These are phyloP conservation scores for Trypanosoma caninum DNA, from an alignment of 208 protist species.

Conservation along the genomic window DNA sequence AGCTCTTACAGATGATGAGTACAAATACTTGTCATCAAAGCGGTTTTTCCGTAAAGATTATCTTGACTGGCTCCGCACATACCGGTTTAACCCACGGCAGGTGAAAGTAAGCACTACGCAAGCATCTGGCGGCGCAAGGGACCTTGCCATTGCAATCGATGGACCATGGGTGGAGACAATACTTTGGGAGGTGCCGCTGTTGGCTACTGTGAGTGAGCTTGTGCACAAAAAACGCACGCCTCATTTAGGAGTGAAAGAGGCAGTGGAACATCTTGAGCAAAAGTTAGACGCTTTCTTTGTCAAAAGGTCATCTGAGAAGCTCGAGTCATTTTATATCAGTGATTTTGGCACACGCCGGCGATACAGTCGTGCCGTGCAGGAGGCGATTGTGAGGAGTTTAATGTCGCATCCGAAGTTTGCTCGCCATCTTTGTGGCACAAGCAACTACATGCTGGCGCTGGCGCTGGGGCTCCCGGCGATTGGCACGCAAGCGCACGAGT, in stretches of 20 bases:
- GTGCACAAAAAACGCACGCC: slow-evolving; percentile 55
- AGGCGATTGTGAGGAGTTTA: slow-evolving; percentile 58
- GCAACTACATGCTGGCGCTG: slow-evolving; percentile 82
- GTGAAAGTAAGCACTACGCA: slow-evolving; percentile 53
- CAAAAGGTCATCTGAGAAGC: slow-evolving; percentile 32
- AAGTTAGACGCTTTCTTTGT: slow-evolving; percentile 70
- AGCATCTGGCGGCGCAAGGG: slow-evolving; percentile 32
- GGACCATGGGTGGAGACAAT: slow-evolving; percentile 88
- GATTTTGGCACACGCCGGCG: slow-evolving; percentile 87
- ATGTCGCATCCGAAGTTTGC: slow-evolving; percentile 50
- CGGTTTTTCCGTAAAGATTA: slow-evolving; percentile 76
- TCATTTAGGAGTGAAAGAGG: slow-evolving; percentile 37
- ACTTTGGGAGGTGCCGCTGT: slow-evolving; percentile 83
- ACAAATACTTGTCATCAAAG: slow-evolving; percentile 56
- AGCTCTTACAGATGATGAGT: slow-evolving; percentile 62
- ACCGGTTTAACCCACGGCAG: slow-evolving; percentile 78
- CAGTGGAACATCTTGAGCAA: slow-evolving; percentile 38
- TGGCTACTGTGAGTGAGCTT: slow-evolving; percentile 81
- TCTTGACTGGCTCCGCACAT: slow-evolving; percentile 70
- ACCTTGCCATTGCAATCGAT: slow-evolving; percentile 58
- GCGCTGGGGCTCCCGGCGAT: slow-evolving; percentile 53
- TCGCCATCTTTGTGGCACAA: slow-evolving; percentile 65
- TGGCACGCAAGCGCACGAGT: slow-evolving; percentile 88
- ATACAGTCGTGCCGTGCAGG: slow-evolving; percentile 77
- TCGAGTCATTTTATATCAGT: slow-evolving; percentile 50